phyloP scores from a whole-genome alignment of 139 green algal genomes.

The Spirogloea muscicola region DNA sequence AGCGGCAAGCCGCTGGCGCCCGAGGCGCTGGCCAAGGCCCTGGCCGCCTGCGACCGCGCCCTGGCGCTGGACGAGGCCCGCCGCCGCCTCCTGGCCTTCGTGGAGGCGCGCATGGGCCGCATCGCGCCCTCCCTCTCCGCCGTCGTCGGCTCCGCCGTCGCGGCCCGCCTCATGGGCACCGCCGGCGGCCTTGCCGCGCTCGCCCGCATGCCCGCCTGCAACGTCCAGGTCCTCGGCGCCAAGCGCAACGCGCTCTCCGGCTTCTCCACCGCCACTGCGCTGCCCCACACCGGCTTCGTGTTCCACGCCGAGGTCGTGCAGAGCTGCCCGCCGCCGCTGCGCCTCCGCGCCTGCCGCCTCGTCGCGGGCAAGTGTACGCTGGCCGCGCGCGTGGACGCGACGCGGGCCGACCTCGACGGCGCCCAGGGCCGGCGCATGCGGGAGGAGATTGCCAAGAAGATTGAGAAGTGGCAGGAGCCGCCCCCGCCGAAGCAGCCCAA shows the following conservation, averaged over 20 bases:
- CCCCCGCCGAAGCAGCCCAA: slow-evolving; percentile 83
- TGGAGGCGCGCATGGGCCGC: slow-evolving; percentile 68
- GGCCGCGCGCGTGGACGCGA: slow-evolving; percentile 87
- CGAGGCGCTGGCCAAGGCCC: slow-evolving; percentile 53
- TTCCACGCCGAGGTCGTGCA: slow-evolving; percentile 57
- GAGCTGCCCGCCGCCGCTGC: slow-evolving; percentile 70
- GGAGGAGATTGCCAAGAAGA: slow-evolving; percentile 81
- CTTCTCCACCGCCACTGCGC: slow-evolving; percentile 63
- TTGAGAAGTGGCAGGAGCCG: slow-evolving; percentile 98
- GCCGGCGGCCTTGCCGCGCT: slow-evolving; percentile 80
- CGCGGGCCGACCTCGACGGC: slow-evolving; percentile 65
- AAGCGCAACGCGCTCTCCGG: slow-evolving; percentile 82
- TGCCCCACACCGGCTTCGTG: slow-evolving; percentile 72
- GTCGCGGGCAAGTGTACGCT: slow-evolving; percentile 86
- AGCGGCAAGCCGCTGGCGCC: slow-evolving; percentile 65
- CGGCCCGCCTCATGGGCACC: slow-evolving; percentile 74
- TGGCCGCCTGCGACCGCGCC: slow-evolving; percentile 71
- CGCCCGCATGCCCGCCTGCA: slow-evolving; percentile 88
- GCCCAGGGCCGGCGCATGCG: slow-evolving; percentile 46
- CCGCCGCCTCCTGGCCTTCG: slow-evolving; percentile 47
- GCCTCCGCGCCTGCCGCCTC: slow-evolving; percentile 67
- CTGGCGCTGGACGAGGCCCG: slow-evolving; percentile 84
- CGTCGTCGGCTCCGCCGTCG: slow-evolving; percentile 80
- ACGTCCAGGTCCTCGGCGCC: slow-evolving; percentile 88
- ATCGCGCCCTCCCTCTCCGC: slow-evolving; percentile 93